Base-by-base conservation (phyloP, 73 alveolate genomes). In the Symbiodinium natans region DNA sequence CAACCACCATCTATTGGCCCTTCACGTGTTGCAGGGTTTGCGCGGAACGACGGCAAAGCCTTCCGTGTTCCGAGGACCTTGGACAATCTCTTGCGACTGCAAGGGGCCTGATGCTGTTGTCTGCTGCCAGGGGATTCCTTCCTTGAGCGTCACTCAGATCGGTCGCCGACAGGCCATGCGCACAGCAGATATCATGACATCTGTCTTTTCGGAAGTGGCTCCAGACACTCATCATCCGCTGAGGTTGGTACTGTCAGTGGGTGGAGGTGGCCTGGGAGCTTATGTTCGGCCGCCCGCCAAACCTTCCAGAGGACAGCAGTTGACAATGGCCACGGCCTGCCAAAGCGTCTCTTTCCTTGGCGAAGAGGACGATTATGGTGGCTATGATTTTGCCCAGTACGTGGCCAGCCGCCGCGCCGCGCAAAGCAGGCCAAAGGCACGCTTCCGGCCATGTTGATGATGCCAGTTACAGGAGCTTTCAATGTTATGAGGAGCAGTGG, bases 261-360 rank as follows among this genome's bases (percentile, higher is more conserved):
- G 80, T 63, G 36, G 80, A 63, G 33, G 38, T 63, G 36, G 80
- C 80, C 80, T 63, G 80, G 80, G 80, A 63, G 80, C 80, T 63
- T 36, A 31, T 63, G 4, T 63, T 63, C 36, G 80, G 33, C 36
- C 80, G 80, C 23, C 80, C 36, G 29, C 80, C 80, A 29, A 10
- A 29, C 36, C 80, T 63, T 29, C 80, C 80, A 17, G 38, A 63
- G 80, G 80, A 23, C 71, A 29, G 23, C 31, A n/a, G n/a, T n/a
- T n/a, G n/a, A n/a, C n/a, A n/a, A n/a, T n/a, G n/a, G n/a, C n/a
- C n/a, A n/a, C n/a, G n/a, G n/a, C n/a, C n/a, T n/a, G n/a, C n/a
- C n/a, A n/a, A n/a, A n/a, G n/a, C n/a, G n/a, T n/a, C n/a, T n/a
- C n/a, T n/a, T n/a, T n/a, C n/a, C n/a, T n/a, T n/a, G n/a, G n/a